Evolutionary conservation across 495 filamentous ascomycete genomes (phyloP).

Genomic region (Corynascus novoguineensis): DNA sequence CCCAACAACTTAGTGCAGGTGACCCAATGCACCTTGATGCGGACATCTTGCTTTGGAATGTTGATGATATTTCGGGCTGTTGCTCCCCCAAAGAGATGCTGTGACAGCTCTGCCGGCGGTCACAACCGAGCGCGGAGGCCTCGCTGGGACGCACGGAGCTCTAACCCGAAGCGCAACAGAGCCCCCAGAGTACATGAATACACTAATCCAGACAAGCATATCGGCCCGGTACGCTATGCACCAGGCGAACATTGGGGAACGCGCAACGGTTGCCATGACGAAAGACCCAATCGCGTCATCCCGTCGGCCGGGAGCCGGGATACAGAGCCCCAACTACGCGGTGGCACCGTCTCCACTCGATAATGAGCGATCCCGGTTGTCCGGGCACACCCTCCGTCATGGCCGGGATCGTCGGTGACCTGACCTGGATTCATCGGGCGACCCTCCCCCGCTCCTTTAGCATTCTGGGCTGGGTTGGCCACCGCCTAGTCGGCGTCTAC

Average conservation of each 20-base stretch:
- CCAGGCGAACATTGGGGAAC: not conserved
- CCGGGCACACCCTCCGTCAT: not conserved
- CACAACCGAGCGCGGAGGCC: not conserved
- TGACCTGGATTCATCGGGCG: slow-evolving; percentile 7
- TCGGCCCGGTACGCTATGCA: not conserved
- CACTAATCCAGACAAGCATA: too few relatives aligned
- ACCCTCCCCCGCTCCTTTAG: not conserved
- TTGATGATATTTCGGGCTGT: not conserved
- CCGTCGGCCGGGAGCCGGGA: not conserved
- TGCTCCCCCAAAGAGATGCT: not conserved
- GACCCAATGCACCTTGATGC: not conserved
- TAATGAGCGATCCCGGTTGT: not conserved
- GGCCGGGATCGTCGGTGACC: slow-evolving; percentile 5
- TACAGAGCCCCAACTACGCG: not conserved
- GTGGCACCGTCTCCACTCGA: slow-evolving; percentile 2
- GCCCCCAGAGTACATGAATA: not conserved
- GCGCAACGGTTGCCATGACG: not conserved
- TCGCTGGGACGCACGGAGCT: not conserved
- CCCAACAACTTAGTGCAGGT: not conserved
- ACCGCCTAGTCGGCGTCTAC: too few relatives aligned
- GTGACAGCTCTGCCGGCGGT: too few relatives aligned
- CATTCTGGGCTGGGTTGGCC: not conserved
- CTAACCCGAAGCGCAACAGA: not conserved
- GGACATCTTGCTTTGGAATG: not conserved
- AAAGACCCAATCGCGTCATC: not conserved